Evolutionary conservation across 768 basidiomycete genomes (phyloP).

Genomic region (Boletellus sp.): DNA sequence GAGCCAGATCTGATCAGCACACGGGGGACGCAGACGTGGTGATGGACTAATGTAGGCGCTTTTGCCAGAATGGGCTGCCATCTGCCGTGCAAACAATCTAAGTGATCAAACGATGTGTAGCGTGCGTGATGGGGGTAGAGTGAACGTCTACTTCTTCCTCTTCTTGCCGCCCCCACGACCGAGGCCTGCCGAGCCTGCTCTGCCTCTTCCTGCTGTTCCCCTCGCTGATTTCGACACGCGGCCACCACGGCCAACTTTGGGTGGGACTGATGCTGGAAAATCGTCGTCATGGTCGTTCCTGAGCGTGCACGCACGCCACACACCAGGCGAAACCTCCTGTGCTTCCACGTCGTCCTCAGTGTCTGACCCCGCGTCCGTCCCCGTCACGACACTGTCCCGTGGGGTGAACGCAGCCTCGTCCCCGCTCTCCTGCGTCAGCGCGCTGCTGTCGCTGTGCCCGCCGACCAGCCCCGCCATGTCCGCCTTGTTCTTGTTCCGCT

Average conservation of each 20-base stretch:
- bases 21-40: slow-evolving; percentile 30
- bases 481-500: slow-evolving; percentile 41
- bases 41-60: slow-evolving; percentile 15
- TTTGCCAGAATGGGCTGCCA: slow-evolving; percentile 8
- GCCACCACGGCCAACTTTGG: slow-evolving; percentile 24
- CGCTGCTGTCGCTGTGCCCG: slow-evolving; percentile 83
- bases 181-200: slow-evolving; percentile 21
- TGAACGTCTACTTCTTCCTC: slow-evolving; percentile 29
- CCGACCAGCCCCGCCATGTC: slow-evolving; percentile 72
- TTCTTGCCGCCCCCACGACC: slow-evolving; percentile 30
- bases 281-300: slow-evolving; percentile 12
- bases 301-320: slow-evolving; percentile 16
- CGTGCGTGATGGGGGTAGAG: neutral
- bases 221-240: slow-evolving; percentile 25
- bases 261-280: slow-evolving; percentile 17
- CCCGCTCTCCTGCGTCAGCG: slow-evolving; percentile 76
- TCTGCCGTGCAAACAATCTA: slow-evolving; percentile 3
- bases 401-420: slow-evolving; percentile 65
- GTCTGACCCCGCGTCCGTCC: slow-evolving; percentile 68
- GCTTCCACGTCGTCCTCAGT: slow-evolving; percentile 70
- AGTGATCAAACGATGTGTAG: neutral
- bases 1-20: slow-evolving; percentile 14
- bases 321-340: slow-evolving; percentile 58
- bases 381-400: slow-evolving; percentile 64
- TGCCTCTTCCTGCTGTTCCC: slow-evolving; percentile 25